Percentiles rank a stretch among this genome's conserved stretches.
Evolutionary conservation across 2,329 filamentous ascomycete genomes (phyloP).

Genomic region (Pseudogymnoascus sp.): DNA sequence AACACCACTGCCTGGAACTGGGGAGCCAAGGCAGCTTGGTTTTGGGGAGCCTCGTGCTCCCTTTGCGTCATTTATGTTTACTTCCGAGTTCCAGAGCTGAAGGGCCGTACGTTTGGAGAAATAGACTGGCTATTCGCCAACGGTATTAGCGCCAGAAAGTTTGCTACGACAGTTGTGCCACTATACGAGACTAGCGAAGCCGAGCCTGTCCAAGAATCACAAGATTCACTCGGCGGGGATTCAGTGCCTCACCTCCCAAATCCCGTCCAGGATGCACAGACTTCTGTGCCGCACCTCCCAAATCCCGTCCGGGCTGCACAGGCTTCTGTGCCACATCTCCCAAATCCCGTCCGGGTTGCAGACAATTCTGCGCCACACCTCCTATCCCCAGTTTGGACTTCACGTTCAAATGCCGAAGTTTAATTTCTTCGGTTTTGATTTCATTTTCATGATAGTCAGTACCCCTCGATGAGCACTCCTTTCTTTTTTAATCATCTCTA

Average conservation of each 20-base stretch:
- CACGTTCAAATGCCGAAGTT: not conserved
- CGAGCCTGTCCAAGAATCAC: not conserved
- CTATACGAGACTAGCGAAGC: not conserved
- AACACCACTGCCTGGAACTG: constrained; percentile 83
- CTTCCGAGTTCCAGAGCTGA: constrained; percentile 73
- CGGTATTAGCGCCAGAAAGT: constrained; percentile 40
- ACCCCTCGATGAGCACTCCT: not conserved
- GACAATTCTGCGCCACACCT: not conserved
- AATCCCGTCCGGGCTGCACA: not conserved
- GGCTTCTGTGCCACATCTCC: too few relatives aligned
- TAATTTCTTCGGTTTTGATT: not conserved
- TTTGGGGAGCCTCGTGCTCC: constrained; percentile 61
- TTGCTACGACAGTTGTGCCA: constrained; percentile 19
- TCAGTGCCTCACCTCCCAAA: not conserved
- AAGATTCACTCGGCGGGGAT: not conserved
- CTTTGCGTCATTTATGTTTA: constrained; percentile 58
- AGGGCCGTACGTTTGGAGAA: constrained; percentile 75
- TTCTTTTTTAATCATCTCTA: not conserved
- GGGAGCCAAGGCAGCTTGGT: constrained; percentile 73
- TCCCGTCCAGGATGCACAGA: not conserved
- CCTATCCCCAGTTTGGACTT: not conserved
- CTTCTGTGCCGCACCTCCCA: not conserved
- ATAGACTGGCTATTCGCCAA: constrained; percentile 78
- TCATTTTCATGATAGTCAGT: constrained; percentile 6
- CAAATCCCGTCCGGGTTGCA: too few relatives aligned